Evolutionary conservation across 1,284 basidiomycete genomes (phyloP).

Genomic region (Microbotryum violaceum): DNA sequence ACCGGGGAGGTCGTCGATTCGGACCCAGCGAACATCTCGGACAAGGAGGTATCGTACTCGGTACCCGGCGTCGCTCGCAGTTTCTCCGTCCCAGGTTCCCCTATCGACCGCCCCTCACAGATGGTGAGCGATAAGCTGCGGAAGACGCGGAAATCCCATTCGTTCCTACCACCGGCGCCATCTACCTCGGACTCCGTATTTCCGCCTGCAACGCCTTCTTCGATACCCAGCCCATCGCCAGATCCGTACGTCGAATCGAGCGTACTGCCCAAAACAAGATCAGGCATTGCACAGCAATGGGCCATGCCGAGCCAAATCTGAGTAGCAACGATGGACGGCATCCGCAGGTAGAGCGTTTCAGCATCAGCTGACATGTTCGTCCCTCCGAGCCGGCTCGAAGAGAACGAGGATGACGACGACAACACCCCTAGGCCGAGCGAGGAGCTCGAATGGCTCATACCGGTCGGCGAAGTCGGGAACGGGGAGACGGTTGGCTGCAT

Average conservation of each 20-base stretch:
- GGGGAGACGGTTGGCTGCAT: neutral
- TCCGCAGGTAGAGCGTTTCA: constrained; percentile 19
- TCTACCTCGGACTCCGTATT: neutral
- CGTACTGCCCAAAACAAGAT: constrained; percentile 12
- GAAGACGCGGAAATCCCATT: constrained; percentile 19
- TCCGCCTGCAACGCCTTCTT: neutral
- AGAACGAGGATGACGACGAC: constrained; percentile 10
- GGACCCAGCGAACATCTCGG: neutral
- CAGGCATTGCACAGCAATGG: constrained; percentile 30
- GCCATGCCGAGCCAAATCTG: constrained; percentile 32
- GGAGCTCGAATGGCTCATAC: neutral
- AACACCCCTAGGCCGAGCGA: constrained; percentile 1
- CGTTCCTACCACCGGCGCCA: neutral
- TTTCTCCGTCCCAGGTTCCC: constrained; percentile 19
- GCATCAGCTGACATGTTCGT: neutral
- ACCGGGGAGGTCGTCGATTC: neutral
- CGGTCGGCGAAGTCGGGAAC: constrained; percentile 7
- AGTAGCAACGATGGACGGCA: constrained; percentile 31
- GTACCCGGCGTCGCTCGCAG: constrained; percentile 9
- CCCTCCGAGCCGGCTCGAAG: constrained; percentile 5
- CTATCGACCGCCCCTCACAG: constrained; percentile 26
- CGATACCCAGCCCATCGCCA: neutral
- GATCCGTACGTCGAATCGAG: neutral
- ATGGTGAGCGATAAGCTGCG: constrained; percentile 20
- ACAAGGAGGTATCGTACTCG: constrained; percentile 7